Base-by-base conservation (phyloP, 1,139 yeast species). In the Taphrina deformans region DNA sequence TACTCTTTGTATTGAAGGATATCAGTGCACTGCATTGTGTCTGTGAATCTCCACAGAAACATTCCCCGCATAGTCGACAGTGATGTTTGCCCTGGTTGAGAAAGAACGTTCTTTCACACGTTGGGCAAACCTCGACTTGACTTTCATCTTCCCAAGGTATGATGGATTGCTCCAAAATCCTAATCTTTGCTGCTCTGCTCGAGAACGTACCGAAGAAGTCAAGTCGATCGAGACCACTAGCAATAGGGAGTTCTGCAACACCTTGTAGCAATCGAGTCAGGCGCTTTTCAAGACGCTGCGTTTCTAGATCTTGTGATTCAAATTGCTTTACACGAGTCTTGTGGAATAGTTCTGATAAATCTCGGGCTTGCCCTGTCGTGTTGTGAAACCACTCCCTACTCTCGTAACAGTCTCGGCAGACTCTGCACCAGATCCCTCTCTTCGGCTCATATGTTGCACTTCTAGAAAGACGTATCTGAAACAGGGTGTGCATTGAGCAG, bases 21-120 rank as follows among this genome's bases (percentile, higher is more conserved):
- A 46, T 21, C 24, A 33, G 33, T 4, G 97, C 89, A 74, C 98
- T 92, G 27, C 63, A 59, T 4, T 79, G 82, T 0, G 81, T 79
- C 1, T 71, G 71, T 0, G 81, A 72, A 71, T 86, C 87, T 45
- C 88, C 96, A 76, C 98, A 92, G 0, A 90, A 91, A 0, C 88
- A 83, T 35, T 76, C 73, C 0, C 98, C 98, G 77, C 98, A 93
- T 38, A 89, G 75, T 38, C 96, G 78, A 73, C 97, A 90, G 73
- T 90, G 97, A 73, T 93, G 98, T 70, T 89, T 90, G 66, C 97
- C 79, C 23, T 84, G 73, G 4, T 87, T 74, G 56, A 88, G 76
- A 31, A 80, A 80, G 74, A 90, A 93, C 41, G 73, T 72, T 12
- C 80, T 78, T 24, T 78, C 74, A 71, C 99, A 93, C 3, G 89